These are phyloP conservation scores for Globisporangium iwayamae DNA, from an alignment of 352 stramenopile genomes.

Conservation along the genomic window DNA sequence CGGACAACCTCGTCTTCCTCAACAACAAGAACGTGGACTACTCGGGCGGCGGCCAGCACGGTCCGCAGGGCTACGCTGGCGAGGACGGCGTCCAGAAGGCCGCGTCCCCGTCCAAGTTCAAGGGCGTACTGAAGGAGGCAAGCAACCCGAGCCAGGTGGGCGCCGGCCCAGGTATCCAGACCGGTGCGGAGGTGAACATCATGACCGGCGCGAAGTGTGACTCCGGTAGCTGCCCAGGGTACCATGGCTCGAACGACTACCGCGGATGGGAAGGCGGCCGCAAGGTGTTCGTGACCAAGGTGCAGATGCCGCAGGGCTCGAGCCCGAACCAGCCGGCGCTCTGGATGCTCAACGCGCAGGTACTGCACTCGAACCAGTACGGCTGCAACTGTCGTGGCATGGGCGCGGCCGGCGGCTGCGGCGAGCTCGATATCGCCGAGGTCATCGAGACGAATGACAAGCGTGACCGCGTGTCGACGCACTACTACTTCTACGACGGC, in stretches of 20 bases:
- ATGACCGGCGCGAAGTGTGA: slow-evolving; percentile 19
- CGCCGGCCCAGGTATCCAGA: slow-evolving; percentile 19
- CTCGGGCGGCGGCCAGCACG: slow-evolving; percentile 8
- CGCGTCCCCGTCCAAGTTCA: slow-evolving; percentile 3
- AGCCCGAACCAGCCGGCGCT: slow-evolving; percentile 54
- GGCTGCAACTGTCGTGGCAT: slow-evolving; percentile 69
- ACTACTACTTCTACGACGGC: slow-evolving; percentile 28
- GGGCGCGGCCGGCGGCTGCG: slow-evolving; percentile 49
- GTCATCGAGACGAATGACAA: slow-evolving; percentile 59
- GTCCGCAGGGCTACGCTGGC: slow-evolving; percentile 18
- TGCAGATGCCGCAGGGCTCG: slow-evolving; percentile 20
- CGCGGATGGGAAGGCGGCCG: slow-evolving; percentile 20
- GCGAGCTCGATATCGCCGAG: slow-evolving; percentile 69
- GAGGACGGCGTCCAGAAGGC: slow-evolving; percentile 12
- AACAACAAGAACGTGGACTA: slow-evolving; percentile 29
- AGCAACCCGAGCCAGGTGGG: slow-evolving; percentile 13
- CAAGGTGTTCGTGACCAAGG: slow-evolving; percentile 31
- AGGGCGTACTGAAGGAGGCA: slow-evolving; percentile 12
- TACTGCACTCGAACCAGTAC: slow-evolving; percentile 65
- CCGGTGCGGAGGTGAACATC: slow-evolving; percentile 27
- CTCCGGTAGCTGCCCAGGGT: slow-evolving; percentile 12
- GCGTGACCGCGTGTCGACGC: slow-evolving; percentile 19
- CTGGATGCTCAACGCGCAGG: slow-evolving; percentile 76
- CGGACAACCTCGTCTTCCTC: slow-evolving; percentile 26
- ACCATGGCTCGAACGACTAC: slow-evolving; percentile 16